Base-by-base conservation (phyloP, 2,329 filamentous ascomycete species). In the Phyllosticta citrichinensis region DNA sequence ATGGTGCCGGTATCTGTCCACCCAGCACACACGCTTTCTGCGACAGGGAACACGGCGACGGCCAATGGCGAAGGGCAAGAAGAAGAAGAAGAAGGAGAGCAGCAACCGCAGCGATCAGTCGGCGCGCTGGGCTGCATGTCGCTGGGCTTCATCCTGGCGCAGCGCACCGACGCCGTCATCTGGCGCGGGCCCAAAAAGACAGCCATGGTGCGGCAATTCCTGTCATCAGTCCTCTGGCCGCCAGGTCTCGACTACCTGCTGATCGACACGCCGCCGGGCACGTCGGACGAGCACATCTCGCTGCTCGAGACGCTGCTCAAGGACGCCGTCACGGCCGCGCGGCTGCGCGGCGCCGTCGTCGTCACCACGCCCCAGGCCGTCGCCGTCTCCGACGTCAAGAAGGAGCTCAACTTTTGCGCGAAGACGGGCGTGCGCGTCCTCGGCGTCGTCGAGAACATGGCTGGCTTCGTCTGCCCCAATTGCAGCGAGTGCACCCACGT, bases 111-210 rank as follows among this genome's bases (percentile, higher is more conserved):
- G 40, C 14, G 17, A 6, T 54, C 79, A 2, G 75, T 85, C 24
- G 89, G 88, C 1, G 79, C 85, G 35, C 79, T 93, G 10, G 82
- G 85, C 63, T 94, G 91, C 73, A 97, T 97, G 88, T 96, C 91
- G 60, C 80, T 99, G 1, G 94, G 92, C 2, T 97, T 99, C 69
- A 82, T 99, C 6, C 81, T 99, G 5, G 86, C 87, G 3, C 84
- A 86, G 63, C 81, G 93, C 67, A 89, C 89, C 64, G 91, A 97
- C 68, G 93, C 94, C 0, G 92, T 99, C 0, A 94, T 99, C 50
- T 99, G 94, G 94, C 85, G 94, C 58, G 94, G 94, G 0, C 94
- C 94, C 2, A 99, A 99, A 77, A 99, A 99, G 78, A 99, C 94
- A 4, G 94, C 94, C 57, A 99, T 99, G 94, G 91, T 99, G 62